phyloP scores from a whole-genome alignment of 2,329 filamentous ascomycete species.

The Exophiala phaeomuriformis region DNA sequence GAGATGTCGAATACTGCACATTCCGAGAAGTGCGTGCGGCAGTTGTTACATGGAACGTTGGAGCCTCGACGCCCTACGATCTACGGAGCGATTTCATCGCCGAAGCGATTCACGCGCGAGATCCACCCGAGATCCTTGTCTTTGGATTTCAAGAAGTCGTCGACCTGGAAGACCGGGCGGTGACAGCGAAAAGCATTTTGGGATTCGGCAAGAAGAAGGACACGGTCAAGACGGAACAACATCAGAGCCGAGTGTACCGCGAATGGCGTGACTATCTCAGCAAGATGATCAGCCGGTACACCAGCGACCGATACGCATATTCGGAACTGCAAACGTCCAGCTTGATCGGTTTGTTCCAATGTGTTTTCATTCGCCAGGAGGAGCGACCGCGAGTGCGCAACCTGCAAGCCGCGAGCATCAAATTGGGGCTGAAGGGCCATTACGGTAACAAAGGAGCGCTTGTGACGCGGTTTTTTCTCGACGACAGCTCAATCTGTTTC shows the following conservation, averaged over 20 bases:
- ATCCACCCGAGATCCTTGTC: constrained; percentile 78
- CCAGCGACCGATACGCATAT: constrained; percentile 70
- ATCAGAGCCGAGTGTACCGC: constrained; percentile 95
- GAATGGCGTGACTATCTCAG: constrained; percentile 91
- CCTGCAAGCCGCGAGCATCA: constrained; percentile 74
- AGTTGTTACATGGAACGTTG: constrained; percentile 94
- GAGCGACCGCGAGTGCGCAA: constrained; percentile 69
- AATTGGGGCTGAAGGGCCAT: constrained; percentile 88
- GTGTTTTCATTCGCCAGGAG: constrained; percentile 81
- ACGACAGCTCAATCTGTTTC: constrained; percentile 91
- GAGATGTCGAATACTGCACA: constrained; percentile 73
- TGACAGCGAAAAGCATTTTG: constrained; percentile 91
- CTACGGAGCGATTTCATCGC: constrained; percentile 71
- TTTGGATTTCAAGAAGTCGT: constrained; percentile 99
- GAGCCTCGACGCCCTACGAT: constrained; percentile 83
- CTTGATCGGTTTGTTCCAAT: constrained; percentile 90
- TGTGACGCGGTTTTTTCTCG: constrained; percentile 81
- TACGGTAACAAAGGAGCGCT: constrained; percentile 97
- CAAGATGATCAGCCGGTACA: constrained; percentile 72
- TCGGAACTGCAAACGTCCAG: constrained; percentile 80
- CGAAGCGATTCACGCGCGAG: constrained; percentile 66
- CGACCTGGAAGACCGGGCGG: constrained; percentile 92
- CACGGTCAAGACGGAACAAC: constrained; percentile 66
- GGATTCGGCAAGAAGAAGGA: constrained; percentile 71
- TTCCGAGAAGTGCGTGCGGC: constrained; percentile 75